Conservation (phyloP, 2,329 filamentous ascomycete genomes). For the Fonsecaea erecta region DNA sequence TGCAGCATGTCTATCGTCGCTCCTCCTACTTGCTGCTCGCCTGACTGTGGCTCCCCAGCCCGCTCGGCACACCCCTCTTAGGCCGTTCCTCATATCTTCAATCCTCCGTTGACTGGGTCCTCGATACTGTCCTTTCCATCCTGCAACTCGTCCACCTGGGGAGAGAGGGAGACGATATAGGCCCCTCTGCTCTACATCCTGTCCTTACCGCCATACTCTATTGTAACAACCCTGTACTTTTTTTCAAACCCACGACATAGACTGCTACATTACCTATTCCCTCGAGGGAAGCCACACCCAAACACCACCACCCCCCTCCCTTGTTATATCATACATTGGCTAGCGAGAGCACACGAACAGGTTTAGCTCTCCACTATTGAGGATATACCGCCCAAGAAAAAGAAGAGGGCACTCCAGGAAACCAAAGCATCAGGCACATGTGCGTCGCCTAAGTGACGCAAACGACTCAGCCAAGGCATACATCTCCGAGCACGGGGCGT, state of each 20-base stretch:
- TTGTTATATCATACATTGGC: conserved; percentile 16
- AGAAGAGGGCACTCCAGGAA: background rate
- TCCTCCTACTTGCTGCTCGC: conserved; percentile 28
- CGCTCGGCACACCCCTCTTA: conserved; percentile 22
- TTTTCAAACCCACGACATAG: conserved; percentile 7
- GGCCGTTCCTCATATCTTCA: conserved; percentile 26
- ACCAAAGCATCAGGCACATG: conserved; percentile 4
- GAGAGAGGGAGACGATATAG: conserved; percentile 17
- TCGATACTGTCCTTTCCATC: conserved; percentile 18
- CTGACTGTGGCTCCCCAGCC: conserved; percentile 24
- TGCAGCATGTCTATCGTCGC: conserved; percentile 27
- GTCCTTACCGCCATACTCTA: conserved; percentile 32
- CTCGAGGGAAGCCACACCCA: conserved; percentile 6
- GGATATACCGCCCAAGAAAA: conserved; percentile 1
- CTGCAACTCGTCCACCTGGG: conserved; percentile 17
- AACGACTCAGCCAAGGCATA: background rate
- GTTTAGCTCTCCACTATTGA: background rate
- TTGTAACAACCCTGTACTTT: conserved; percentile 16
- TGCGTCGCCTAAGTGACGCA: conserved; percentile 12
- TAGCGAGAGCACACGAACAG: background rate
- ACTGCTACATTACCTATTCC: conserved; percentile 8
- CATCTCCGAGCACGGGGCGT: conserved; percentile 3
- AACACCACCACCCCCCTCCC: background rate
- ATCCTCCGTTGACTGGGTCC: conserved; percentile 27
- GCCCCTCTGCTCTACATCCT: conserved; percentile 27